A percentile compares a stretch with the other conserved stretches of the same genome.
These are phyloP conservation scores for Ogataea allantospora DNA, from an alignment of 805 yeast species.

Conservation along the genomic window DNA sequence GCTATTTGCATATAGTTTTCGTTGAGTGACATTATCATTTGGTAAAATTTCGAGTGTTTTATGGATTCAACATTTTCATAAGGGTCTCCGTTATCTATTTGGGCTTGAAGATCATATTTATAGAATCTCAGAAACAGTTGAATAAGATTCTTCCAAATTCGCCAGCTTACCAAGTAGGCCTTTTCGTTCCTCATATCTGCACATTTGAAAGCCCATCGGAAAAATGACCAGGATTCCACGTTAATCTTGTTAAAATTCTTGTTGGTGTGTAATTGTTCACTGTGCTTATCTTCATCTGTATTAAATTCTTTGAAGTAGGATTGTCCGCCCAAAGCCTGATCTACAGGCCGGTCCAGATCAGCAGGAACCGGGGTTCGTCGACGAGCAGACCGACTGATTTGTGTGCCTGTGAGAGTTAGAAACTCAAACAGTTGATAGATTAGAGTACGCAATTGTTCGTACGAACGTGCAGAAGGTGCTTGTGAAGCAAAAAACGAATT, in stretches of 20 bases:
- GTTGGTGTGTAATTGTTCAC: slow-evolving; percentile 22
- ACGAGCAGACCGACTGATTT: background rate
- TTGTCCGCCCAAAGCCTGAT: background rate
- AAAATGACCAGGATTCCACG: slow-evolving; percentile 27
- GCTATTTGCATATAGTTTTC: slow-evolving; percentile 11
- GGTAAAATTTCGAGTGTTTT: slow-evolving; percentile 6
- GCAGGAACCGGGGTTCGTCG: slow-evolving; percentile 5
- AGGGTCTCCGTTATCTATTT: background rate
- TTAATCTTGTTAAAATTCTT: slow-evolving; percentile 26
- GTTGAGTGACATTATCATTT: slow-evolving; percentile 8
- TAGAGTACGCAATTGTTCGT: slow-evolving; percentile 17
- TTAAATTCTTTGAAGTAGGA: slow-evolving; percentile 6
- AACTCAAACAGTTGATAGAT: slow-evolving; percentile 13
- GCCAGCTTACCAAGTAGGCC: slow-evolving; percentile 17
- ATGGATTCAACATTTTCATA: background rate
- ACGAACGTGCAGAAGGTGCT: slow-evolving; percentile 16
- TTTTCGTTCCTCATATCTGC: slow-evolving; percentile 17
- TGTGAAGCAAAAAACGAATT: slow-evolving; percentile 28
- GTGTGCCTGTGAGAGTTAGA: background rate
- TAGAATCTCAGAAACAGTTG: slow-evolving; percentile 10
- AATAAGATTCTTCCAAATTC: slow-evolving; percentile 18
- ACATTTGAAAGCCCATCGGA: slow-evolving; percentile 33
- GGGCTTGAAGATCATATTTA: slow-evolving; percentile 9
- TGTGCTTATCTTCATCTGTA: slow-evolving; percentile 17
- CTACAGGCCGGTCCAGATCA: background rate